A percentile compares a stretch with the other conserved stretches of the same genome.
Conservation (phyloP, 108 stramenopile genomes). For the Skeletonema marinoi region DNA sequence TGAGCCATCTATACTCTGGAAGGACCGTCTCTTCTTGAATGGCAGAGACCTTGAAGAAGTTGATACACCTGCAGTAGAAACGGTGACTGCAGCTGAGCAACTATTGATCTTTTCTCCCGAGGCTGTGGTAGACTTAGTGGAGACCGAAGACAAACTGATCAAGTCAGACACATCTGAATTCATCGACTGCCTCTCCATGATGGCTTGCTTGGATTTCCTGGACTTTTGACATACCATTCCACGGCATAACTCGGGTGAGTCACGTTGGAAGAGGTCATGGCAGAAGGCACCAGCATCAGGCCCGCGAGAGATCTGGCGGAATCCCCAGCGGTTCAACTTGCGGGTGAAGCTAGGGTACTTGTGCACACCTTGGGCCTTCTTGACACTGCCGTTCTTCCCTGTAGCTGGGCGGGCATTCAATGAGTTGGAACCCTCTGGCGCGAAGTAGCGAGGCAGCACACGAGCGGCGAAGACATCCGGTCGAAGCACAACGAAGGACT, state of each 20-base stretch:
- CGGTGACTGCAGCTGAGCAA: slow-evolving; percentile 30
- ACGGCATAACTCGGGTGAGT: slow-evolving; percentile 64
- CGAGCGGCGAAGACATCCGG: slow-evolving; percentile 75
- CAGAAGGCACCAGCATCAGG: slow-evolving; percentile 82
- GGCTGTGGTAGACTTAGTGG: slow-evolving; percentile 29
- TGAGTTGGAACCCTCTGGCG: slow-evolving; percentile 52
- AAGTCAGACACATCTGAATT: slow-evolving; percentile 1
- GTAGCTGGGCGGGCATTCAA: not conserved
- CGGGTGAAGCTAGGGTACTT: slow-evolving; percentile 83
- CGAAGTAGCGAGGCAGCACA: slow-evolving; percentile 76
- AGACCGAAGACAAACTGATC: slow-evolving; percentile 30
- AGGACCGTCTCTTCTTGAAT: slow-evolving; percentile 38
- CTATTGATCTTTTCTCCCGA: slow-evolving; percentile 4
- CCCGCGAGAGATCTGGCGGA: slow-evolving; percentile 81
- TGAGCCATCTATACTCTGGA: not conserved
- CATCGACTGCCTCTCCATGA: not conserved
- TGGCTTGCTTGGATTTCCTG: slow-evolving; percentile 28
- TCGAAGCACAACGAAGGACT: slow-evolving; percentile 75
- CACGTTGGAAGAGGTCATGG: slow-evolving; percentile 73
- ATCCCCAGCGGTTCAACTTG: slow-evolving; percentile 87
- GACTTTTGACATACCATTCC: slow-evolving; percentile 81
- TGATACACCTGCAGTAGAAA: slow-evolving; percentile 21
- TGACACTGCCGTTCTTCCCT: slow-evolving; percentile 3
- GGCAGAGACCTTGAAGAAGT: slow-evolving; percentile 27
- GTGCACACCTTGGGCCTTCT: slow-evolving; percentile 23